Evolutionary conservation across 208 protist species (phyloP).

Genomic region (Leishmania martiniquensis): DNA sequence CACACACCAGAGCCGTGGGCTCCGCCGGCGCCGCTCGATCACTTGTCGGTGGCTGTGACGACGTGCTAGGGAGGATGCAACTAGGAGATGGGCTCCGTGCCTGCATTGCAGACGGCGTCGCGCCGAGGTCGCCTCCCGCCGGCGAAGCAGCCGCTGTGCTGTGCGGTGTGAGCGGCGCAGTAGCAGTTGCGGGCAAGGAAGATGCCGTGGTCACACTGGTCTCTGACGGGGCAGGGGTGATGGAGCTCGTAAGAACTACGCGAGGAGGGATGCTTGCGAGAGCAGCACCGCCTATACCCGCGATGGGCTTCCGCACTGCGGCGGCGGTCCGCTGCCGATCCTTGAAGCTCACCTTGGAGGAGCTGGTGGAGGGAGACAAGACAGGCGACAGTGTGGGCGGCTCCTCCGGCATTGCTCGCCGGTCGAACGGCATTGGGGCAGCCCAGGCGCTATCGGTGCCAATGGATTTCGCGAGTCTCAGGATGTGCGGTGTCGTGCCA

Average conservation of each 20-base stretch:
- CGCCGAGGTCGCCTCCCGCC: background rate
- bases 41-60: background rate
- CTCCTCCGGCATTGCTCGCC: background rate
- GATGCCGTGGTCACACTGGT: background rate
- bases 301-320: background rate
- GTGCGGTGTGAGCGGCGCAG: background rate
- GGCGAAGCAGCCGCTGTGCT: background rate
- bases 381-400: background rate
- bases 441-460: background rate
- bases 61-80: background rate
- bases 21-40: background rate
- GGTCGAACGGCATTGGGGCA: background rate
- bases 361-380: constrained; percentile 6
- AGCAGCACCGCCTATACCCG: background rate
- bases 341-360: constrained; percentile 24
- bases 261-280: background rate
- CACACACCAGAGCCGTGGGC: background rate
- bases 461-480: background rate
- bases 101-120: background rate
- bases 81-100: background rate
- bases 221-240: background rate
- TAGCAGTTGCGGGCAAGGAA: background rate
- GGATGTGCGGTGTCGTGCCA: background rate
- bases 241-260: background rate
- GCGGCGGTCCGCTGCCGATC: constrained; percentile 16